phyloP scores from a whole-genome alignment of 148 eudicot species.

The Polygonum maritimum region DNA sequence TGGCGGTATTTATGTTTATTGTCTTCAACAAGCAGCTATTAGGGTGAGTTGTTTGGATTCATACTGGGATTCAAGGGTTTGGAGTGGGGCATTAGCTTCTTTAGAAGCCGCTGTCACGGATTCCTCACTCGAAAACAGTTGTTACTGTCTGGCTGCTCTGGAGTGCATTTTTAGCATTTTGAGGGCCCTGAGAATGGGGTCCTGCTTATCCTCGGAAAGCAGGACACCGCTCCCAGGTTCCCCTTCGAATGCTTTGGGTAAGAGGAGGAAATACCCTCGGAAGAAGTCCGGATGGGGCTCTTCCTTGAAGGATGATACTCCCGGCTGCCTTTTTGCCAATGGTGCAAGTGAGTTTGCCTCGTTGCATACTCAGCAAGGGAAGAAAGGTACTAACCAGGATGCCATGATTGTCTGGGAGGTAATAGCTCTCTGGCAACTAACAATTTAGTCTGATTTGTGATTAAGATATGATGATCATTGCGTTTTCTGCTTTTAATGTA shows the following conservation, averaged over 20 bases:
- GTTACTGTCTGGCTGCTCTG: conserved; percentile 61
- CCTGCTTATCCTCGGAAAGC: conserved; percentile 90
- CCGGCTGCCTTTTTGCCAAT: conserved; percentile 63
- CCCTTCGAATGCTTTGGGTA: conserved; percentile 35
- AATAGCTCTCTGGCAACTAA: conserved; percentile 10
- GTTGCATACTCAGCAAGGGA: conserved; percentile 81
- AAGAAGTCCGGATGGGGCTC: conserved; percentile 38
- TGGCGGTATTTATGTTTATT: background rate
- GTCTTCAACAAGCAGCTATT: background rate
- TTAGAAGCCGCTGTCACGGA: conserved; percentile 41
- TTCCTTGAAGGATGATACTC: conserved; percentile 53
- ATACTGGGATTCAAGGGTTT: background rate
- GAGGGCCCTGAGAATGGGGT: conserved; percentile 98
- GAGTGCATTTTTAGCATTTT: conserved; percentile 71
- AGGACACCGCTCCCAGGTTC: conserved; percentile 40
- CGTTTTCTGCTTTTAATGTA: background rate
- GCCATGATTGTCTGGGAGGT: conserved; percentile 99
- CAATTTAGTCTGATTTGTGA: background rate
- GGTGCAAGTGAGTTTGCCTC: conserved; percentile 76
- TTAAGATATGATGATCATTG: background rate
- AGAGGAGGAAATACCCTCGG: conserved; percentile 44
- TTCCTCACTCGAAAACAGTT: conserved; percentile 38
- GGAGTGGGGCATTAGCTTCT: conserved; percentile 39
- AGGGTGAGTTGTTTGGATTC: background rate
- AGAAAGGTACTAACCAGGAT: conserved; percentile 95